Percentiles rank a stretch among this genome's conserved stretches.
Conservation (phyloP, 2,329 filamentous ascomycete genomes). For the Colletotrichum siamense region DNA sequence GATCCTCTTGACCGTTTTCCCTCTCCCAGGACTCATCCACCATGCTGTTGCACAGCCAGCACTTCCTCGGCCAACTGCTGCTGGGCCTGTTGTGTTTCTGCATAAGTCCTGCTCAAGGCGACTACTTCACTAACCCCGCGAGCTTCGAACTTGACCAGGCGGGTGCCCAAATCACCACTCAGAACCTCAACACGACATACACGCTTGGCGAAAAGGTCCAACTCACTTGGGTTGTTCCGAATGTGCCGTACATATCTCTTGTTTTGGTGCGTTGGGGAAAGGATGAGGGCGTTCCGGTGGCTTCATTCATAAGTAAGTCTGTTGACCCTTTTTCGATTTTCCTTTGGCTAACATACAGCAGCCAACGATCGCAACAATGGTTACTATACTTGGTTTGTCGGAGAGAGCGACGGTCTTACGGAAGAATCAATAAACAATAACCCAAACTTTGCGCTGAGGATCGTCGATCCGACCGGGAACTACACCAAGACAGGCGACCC, state of each 20-base stretch:
- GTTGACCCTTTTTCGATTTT: not conserved
- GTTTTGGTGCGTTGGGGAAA: constrained; percentile 13
- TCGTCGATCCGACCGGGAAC: constrained; percentile 8
- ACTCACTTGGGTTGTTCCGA: constrained; percentile 1
- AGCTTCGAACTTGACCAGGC: constrained; percentile 6
- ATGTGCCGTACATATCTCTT: not conserved
- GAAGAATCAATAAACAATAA: not conserved
- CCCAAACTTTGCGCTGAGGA: not conserved
- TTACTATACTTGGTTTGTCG: constrained; percentile 10
- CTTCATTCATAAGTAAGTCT: constrained; percentile 6
- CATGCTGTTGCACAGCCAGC: constrained; percentile 42
- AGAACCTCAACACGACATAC: constrained; percentile 3
- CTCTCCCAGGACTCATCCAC: not conserved
- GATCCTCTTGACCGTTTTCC: not conserved
- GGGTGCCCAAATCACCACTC: not conserved
- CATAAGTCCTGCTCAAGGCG: not conserved
- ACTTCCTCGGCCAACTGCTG: constrained; percentile 46
- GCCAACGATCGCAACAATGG: constrained; percentile 6
- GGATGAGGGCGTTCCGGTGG: not conserved
- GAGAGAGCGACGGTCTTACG: not conserved
- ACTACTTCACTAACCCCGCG: constrained; percentile 13
- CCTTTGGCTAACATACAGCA: not conserved
- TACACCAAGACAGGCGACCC: not conserved
- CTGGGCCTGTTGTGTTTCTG: not conserved
- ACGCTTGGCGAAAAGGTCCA: not conserved